A percentile compares a stretch with the other conserved stretches of the same genome.
phyloP scores from a whole-genome alignment of 1,139 yeast genomes.

The Hemisphaericaspora subhashii region DNA sequence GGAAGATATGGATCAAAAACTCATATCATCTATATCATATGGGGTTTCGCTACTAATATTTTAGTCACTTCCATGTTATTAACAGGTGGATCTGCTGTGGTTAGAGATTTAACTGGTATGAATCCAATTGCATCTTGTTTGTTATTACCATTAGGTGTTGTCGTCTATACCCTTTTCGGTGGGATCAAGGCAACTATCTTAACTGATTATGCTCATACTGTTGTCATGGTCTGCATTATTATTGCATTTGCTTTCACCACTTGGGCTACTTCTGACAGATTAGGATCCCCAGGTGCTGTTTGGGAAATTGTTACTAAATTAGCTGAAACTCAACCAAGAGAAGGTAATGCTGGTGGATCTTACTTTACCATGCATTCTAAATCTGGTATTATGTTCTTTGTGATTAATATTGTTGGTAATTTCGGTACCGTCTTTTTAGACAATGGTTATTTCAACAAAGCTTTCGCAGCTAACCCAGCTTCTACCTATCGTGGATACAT shows the following conservation, averaged over 20 bases:
- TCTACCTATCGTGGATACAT: conserved; percentile 90
- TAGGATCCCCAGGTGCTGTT: conserved; percentile 82
- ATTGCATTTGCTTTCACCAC: conserved; percentile 63
- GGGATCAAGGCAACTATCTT: conserved; percentile 89
- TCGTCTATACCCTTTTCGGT: conserved; percentile 80
- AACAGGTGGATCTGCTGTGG: conserved; percentile 83
- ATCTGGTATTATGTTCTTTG: conserved; percentile 79
- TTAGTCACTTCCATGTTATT: conserved; percentile 85
- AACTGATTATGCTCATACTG: conserved; percentile 82
- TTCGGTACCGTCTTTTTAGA: conserved; percentile 89
- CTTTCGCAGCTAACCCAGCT: conserved; percentile 82
- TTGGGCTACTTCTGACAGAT: conserved; percentile 56
- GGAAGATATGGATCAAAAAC: conserved; percentile 56
- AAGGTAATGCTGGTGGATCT: conserved; percentile 76
- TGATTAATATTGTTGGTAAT: conserved; percentile 80
- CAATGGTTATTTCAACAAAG: conserved; percentile 88
- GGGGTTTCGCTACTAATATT: conserved; percentile 84
- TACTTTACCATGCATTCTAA: conserved; percentile 78
- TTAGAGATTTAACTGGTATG: conserved; percentile 80
- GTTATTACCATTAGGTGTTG: conserved; percentile 79
- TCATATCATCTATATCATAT: conserved; percentile 68
- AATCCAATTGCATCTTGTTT: conserved; percentile 77
- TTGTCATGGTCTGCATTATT: conserved; percentile 58
- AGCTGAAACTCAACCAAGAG: conserved; percentile 59
- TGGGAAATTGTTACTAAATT: conserved; percentile 67